These are phyloP conservation scores for Linnemannia elongata DNA, from an alignment of 192 early-diverging fungal species.

Conservation along the genomic window DNA sequence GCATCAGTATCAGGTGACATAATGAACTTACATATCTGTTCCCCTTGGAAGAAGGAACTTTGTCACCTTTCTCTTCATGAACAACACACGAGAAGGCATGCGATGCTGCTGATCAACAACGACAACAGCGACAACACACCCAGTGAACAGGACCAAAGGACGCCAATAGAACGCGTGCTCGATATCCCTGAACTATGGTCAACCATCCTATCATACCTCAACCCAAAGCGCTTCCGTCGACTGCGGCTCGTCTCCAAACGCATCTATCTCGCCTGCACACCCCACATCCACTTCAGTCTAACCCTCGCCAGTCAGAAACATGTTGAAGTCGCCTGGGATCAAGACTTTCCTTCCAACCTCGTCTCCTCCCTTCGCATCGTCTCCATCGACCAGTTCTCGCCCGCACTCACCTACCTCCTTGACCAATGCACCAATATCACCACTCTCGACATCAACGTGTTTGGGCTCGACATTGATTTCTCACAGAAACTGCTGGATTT, in stretches of 20 bases:
- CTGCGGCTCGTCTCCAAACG: slow-evolving; percentile 39
- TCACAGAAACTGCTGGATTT: background rate
- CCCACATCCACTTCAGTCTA: slow-evolving; percentile 3
- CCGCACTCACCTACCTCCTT: background rate
- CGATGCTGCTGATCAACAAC: too few species aligned
- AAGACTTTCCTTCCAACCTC: background rate
- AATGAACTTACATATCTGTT: too few species aligned
- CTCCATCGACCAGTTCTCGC: slow-evolving; percentile 18
- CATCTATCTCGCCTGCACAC: slow-evolving; percentile 14
- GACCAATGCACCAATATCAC: background rate
- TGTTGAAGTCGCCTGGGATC: background rate
- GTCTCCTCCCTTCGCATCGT: slow-evolving; percentile 10
- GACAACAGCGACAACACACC: too few species aligned
- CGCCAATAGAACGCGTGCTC: slow-evolving; percentile 13
- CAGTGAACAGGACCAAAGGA: background rate
- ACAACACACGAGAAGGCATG: too few species aligned
- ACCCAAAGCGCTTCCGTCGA: slow-evolving; percentile 17
- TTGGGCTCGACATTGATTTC: slow-evolving; percentile 27
- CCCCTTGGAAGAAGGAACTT: background rate
- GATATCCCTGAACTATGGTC: slow-evolving; percentile 30
- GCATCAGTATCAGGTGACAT: slow-evolving; percentile 4
- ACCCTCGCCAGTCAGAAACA: slow-evolving; percentile 5
- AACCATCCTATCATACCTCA: slow-evolving; percentile 11
- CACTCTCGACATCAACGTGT: slow-evolving; percentile 6
- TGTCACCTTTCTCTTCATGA: background rate